phyloP scores from a whole-genome alignment of 2,329 filamentous ascomycete genomes.

The Fusarium sp. region DNA sequence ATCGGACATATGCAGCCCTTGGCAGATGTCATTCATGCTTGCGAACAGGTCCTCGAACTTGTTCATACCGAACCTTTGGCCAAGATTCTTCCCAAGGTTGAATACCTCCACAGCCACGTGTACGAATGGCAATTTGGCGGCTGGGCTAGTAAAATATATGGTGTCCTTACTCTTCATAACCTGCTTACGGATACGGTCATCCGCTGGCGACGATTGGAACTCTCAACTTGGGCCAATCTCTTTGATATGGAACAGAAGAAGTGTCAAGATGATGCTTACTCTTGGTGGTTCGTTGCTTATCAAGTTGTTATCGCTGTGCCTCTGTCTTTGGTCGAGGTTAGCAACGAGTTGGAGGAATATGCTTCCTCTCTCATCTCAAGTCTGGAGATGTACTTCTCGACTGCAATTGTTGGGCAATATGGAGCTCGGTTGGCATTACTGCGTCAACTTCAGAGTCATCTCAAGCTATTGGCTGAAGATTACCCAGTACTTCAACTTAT shows the following conservation, averaged over 20 bases:
- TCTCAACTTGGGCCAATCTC: slow-evolving; percentile 90
- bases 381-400: slow-evolving; percentile 81
- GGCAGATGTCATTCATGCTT: slow-evolving; percentile 79
- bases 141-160: slow-evolving; percentile 85
- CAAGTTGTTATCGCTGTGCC: slow-evolving; percentile 86
- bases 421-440: slow-evolving; percentile 77
- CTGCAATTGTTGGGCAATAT: slow-evolving; percentile 85
- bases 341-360: slow-evolving; percentile 70
- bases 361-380: slow-evolving; percentile 76
- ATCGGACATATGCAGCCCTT: slow-evolving; percentile 80
- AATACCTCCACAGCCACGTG: slow-evolving; percentile 85
- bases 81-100: slow-evolving; percentile 84
- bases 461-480: slow-evolving; percentile 69
- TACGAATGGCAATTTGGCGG: slow-evolving; percentile 92
- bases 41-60: slow-evolving; percentile 79
- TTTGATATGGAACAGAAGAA: slow-evolving; percentile 85
- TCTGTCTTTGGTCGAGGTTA: slow-evolving; percentile 69
- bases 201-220: slow-evolving; percentile 88
- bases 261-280: slow-evolving; percentile 79
- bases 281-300: slow-evolving; percentile 98
- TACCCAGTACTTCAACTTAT: slow-evolving; percentile 68
- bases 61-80: slow-evolving; percentile 85
- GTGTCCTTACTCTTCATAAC: slow-evolving; percentile 76
- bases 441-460: slow-evolving; percentile 70
- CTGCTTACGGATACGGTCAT: slow-evolving; percentile 83